Conservation (phyloP, 1,284 basidiomycete species). For the Boletus smithii region DNA sequence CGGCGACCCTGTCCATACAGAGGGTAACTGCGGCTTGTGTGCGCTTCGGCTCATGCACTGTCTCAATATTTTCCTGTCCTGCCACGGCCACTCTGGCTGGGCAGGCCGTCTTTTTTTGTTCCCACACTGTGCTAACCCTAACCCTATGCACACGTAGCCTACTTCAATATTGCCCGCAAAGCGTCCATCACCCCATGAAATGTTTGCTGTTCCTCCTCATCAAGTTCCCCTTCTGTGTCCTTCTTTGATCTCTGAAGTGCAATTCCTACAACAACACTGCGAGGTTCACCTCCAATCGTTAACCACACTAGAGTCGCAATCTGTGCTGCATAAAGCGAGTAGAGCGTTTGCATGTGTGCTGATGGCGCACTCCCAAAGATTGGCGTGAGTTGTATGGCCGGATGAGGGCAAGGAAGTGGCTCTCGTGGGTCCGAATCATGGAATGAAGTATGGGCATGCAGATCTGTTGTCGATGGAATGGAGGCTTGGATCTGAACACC, state of each 20-base stretch:
- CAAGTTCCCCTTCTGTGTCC: conserved; percentile 36
- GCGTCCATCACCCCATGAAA: conserved; percentile 65
- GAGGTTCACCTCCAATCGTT: conserved; percentile 41
- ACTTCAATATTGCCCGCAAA: neutral
- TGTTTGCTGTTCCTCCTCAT: conserved; percentile 49
- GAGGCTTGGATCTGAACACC: conserved; percentile 69
- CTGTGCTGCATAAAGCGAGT: conserved; percentile 82
- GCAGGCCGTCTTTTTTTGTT: conserved; percentile 21
- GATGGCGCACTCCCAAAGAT: conserved; percentile 73
- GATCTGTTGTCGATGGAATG: conserved; percentile 62
- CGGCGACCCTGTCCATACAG: conserved; percentile 45
- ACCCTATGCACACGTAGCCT: conserved; percentile 38
- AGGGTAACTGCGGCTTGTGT: conserved; percentile 32
- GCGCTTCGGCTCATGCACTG: conserved; percentile 40
- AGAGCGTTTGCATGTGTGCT: conserved; percentile 62
- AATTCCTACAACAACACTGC: conserved; percentile 65
- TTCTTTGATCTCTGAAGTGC: conserved; percentile 47
- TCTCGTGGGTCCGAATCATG: conserved; percentile 34
- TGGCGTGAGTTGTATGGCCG: conserved; percentile 70
- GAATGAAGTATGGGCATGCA: conserved; percentile 39
- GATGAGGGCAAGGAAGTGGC: conserved; percentile 62
- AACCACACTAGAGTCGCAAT: conserved; percentile 84
- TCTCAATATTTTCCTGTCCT: conserved; percentile 70
- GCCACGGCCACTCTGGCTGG: conserved; percentile 42
- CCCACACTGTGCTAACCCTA: conserved; percentile 38